Base-by-base conservation (phyloP, 2,329 filamentous ascomycete species). In the Trichoderma sp. region DNA sequence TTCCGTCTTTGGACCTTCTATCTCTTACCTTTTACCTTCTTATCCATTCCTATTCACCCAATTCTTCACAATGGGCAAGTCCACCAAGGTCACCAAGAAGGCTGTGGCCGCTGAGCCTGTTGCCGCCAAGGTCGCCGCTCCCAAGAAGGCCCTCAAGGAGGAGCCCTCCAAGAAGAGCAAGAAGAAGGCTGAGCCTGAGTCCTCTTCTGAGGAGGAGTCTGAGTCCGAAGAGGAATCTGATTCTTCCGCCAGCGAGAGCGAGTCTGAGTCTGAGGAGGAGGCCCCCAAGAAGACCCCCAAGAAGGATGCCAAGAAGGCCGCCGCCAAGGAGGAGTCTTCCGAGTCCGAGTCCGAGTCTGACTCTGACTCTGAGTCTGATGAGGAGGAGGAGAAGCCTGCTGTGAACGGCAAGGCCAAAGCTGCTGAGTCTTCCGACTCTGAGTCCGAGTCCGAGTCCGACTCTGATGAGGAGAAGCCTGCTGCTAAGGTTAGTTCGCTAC, bases 91-190 rank as follows among this genome's bases (percentile, higher is more conserved):
- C 68, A 77, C 83, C 79, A 86, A 82, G 79, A 78, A 85, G 78
- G 83, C 80, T 73, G 87, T 87, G 82, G 77, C 85, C 73, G 79
- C 82, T 75, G 83, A 85, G 39, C 59, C 65, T 26, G 76, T 78
- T 82, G 71, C 77, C 84, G 88, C 89, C 80, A 92, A 92, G 85
- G 82, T 84, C 70, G 82, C 84, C 70, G 82, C 85, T 69, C 78
- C 82, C 73, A 87, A 87, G 80, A 82, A 83, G 73, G 75, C 82
- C 73, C 81, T 82, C 76, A 79, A 80, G 75, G 83, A 83, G 74
- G 77, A 78, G 63, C 74, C 78, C 39, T 59, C 63, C 55, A 85
- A 86, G 82, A 85, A 85, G 80, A 79, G 77, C 74, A 81, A 83
- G 76, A 83, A 84, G 77, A 79, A 80, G 34, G 75, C 74, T 59